A percentile compares a stretch with the other conserved stretches of the same genome.
phyloP scores from a whole-genome alignment of 2,329 filamentous ascomycete species.

The Paecilomyces sp. region DNA sequence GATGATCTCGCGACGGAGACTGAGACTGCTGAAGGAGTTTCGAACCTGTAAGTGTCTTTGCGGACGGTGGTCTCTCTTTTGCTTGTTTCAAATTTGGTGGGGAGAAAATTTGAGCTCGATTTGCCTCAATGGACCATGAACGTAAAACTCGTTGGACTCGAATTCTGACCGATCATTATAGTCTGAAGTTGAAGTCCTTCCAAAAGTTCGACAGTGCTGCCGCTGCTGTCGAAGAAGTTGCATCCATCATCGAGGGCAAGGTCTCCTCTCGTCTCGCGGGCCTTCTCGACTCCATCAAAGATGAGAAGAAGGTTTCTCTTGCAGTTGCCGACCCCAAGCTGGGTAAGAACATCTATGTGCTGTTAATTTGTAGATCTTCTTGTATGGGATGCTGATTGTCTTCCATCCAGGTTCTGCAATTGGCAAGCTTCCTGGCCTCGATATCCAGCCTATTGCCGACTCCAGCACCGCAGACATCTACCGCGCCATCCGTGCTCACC shows the following conservation, averaged over 20 bases:
- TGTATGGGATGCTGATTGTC: slow-evolving; percentile 9
- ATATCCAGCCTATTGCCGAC: slow-evolving; percentile 76
- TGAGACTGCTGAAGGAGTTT: slow-evolving; percentile 73
- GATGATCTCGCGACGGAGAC: slow-evolving; percentile 71
- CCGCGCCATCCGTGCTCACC: slow-evolving; percentile 85
- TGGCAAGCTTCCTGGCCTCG: slow-evolving; percentile 81
- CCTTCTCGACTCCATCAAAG: slow-evolving; percentile 83
- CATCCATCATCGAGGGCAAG: slow-evolving; percentile 84
- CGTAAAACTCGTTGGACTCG: slow-evolving; percentile 4
- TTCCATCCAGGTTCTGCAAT: slow-evolving; percentile 62
- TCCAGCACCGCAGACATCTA: slow-evolving; percentile 80
- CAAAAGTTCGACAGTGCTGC: slow-evolving; percentile 94
- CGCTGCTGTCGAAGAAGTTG: slow-evolving; percentile 82
- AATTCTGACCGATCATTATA: slow-evolving; percentile 31
- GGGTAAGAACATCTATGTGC: slow-evolving; percentile 35
- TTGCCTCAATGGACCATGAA: neutral
- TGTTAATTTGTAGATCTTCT: neutral
- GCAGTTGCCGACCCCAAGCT: slow-evolving; percentile 92
- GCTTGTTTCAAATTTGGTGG: neutral
- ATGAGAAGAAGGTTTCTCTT: slow-evolving; percentile 94
- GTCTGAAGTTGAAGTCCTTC: slow-evolving; percentile 93
- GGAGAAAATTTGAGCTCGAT: neutral
- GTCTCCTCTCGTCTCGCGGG: slow-evolving; percentile 78
- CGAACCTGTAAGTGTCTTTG: slow-evolving; percentile 63
- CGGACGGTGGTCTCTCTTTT: neutral